A percentile compares a stretch with the other conserved stretches of the same genome.
Evolutionary conservation across 164 flowering plant genomes (phyloP).

Genomic region (Vitis amurensis): DNA sequence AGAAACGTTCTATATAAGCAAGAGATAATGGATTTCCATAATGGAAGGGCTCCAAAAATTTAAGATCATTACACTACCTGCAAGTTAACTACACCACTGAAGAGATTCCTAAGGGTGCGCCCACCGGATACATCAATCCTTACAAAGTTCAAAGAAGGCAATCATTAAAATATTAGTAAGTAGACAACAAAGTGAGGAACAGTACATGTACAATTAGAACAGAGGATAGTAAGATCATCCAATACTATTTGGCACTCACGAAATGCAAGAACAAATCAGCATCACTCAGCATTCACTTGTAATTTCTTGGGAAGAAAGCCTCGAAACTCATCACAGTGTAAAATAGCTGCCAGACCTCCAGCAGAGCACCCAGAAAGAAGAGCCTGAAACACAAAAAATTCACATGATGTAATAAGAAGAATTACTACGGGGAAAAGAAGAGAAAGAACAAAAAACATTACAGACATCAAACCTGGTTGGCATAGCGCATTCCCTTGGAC

Average conservation of each 20-base stretch:
- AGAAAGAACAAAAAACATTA: not conserved
- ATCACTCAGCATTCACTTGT: slow-evolving; percentile 95
- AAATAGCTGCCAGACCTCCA: slow-evolving; percentile 84
- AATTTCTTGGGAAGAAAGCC: slow-evolving; percentile 46
- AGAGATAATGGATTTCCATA: no score
- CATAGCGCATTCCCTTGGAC: slow-evolving; percentile 62
- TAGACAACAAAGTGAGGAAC: not conserved
- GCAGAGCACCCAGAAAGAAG: slow-evolving; percentile 99
- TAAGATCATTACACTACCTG: slow-evolving; percentile 44
- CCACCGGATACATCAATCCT: slow-evolving; percentile 75
- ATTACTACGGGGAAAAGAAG: not conserved
- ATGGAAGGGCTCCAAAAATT: no score
- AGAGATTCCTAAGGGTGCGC: slow-evolving; percentile 61
- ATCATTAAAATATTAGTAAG: not conserved
- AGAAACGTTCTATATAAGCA: no score
- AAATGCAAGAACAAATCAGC: slow-evolving; percentile 89
- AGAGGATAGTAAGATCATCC: not conserved
- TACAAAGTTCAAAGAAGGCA: slow-evolving; percentile 22
- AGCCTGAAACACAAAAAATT: slow-evolving; percentile 46
- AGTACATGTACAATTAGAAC: not conserved
- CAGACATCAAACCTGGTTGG: slow-evolving; percentile 34
- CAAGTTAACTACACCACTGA: slow-evolving; percentile 61
- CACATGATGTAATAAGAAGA: no score
- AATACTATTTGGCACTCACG: slow-evolving; percentile 34
- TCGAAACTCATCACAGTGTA: slow-evolving; percentile 88